phyloP scores from a whole-genome alignment of 2,329 filamentous ascomycete genomes.

The Didymella segeticola region DNA sequence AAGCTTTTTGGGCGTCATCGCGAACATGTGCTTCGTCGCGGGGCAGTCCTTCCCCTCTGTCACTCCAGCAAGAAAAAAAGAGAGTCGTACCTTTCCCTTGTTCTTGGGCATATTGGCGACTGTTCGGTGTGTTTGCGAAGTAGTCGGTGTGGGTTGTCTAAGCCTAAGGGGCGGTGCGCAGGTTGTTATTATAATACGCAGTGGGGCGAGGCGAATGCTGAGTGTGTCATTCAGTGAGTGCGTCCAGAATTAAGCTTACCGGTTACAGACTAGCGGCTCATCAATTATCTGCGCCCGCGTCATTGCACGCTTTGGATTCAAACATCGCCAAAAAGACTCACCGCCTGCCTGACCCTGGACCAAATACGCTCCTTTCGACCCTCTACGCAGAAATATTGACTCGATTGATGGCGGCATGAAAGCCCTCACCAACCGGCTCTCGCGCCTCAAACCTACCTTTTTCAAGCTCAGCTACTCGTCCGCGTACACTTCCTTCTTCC shows the following conservation, averaged over 20 bases:
- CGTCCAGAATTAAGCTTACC: slow-evolving; percentile 2
- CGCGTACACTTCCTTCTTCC: slow-evolving; percentile 33
- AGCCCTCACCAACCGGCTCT: slow-evolving; percentile 16
- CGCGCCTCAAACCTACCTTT: slow-evolving; percentile 13
- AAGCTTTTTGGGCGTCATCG: slow-evolving; percentile 22
- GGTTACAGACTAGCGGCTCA: background rate
- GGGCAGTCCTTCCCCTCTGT: slow-evolving; percentile 27
- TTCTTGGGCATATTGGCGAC: slow-evolving; percentile 88
- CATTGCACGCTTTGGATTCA: background rate
- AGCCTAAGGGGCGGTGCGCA: slow-evolving; percentile 8
- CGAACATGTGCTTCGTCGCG: slow-evolving; percentile 18
- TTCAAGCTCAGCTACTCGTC: slow-evolving; percentile 35
- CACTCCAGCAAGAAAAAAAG: background rate
- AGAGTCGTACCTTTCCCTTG: slow-evolving; percentile 85
- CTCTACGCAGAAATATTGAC: too few relatives aligned
- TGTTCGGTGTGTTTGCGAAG: slow-evolving; percentile 12
- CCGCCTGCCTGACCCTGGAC: background rate
- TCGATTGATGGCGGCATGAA: slow-evolving; percentile 25
- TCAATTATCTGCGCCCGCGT: slow-evolving; percentile 3
- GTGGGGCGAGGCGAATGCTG: too few relatives aligned
- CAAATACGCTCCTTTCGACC: slow-evolving; percentile 2
- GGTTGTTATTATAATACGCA: slow-evolving; percentile 12
- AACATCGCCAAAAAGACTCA: background rate
- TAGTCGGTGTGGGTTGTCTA: slow-evolving; percentile 17
- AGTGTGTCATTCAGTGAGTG: slow-evolving; percentile 12